These are phyloP conservation scores for Tolypocladium ophioglossoides DNA, from an alignment of 2,329 filamentous ascomycete genomes.

Conservation along the genomic window DNA sequence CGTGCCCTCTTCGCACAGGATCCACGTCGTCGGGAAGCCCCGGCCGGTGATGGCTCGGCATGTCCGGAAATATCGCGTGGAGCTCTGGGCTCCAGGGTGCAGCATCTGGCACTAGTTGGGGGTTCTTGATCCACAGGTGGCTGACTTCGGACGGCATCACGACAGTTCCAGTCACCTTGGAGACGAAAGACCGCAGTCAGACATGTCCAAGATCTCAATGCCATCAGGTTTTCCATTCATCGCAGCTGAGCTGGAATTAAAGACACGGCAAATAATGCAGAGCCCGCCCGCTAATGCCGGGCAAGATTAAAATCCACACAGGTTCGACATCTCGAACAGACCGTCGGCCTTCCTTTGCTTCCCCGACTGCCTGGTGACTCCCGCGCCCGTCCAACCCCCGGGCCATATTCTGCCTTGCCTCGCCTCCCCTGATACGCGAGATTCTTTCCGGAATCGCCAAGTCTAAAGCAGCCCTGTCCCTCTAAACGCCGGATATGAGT, in stretches of 20 bases:
- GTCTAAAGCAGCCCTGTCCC: slow-evolving; percentile 6
- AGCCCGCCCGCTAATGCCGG: not conserved
- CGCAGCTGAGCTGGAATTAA: not conserved
- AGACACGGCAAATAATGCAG: not conserved
- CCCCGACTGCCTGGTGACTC: not conserved
- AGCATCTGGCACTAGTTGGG: not conserved
- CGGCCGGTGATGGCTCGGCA: not conserved
- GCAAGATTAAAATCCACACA: slow-evolving; percentile 10
- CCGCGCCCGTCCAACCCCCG: not conserved
- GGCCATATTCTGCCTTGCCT: not conserved
- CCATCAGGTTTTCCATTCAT: not conserved
- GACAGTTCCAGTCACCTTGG: no score
- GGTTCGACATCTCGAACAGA: not conserved
- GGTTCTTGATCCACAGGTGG: not conserved
- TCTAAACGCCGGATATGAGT: slow-evolving; percentile 11
- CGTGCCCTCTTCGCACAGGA: no score
- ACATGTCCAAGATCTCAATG: not conserved
- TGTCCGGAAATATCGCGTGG: not conserved
- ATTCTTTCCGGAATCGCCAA: slow-evolving; percentile 7
- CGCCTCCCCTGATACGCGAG: slow-evolving; percentile 1
- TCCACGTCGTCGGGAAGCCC: not conserved
- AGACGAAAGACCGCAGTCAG: not conserved
- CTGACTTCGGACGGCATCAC: no score
- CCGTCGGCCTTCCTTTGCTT: not conserved
- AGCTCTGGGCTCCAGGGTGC: not conserved